A percentile compares a stretch with the other conserved stretches of the same genome.
Conservation (phyloP, 257 asterid genomes). For the Penstemon davidsonii region DNA sequence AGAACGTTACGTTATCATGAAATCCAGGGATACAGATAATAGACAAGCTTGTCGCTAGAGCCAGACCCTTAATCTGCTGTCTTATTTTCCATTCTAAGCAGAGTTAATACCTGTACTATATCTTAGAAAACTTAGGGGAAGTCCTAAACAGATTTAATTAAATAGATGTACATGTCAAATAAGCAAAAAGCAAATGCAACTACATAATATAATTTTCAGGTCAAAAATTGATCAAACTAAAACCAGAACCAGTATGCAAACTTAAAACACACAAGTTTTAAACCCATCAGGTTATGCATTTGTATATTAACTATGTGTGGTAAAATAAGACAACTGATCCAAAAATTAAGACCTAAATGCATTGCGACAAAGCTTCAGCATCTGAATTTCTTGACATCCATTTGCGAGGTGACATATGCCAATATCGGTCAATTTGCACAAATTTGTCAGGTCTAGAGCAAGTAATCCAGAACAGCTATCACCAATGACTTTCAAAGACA, state of each 20-base stretch:
- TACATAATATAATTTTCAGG: not conserved
- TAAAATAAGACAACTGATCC: conserved; percentile 5
- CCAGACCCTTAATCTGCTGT: not conserved
- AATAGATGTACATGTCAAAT: not conserved
- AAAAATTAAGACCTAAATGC: conserved; percentile 56
- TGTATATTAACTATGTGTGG: conserved; percentile 8
- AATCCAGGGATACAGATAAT: conserved; percentile 4
- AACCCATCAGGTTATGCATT: conserved; percentile 2
- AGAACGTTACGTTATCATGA: not conserved
- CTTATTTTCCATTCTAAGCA: not conserved
- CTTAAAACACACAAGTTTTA: conserved; percentile 4
- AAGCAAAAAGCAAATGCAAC: not conserved
- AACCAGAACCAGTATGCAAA: not conserved
- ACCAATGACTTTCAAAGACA: conserved; percentile 63
- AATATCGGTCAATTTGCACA: conserved; percentile 71
- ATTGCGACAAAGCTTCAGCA: conserved; percentile 64
- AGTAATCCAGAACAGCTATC: conserved; percentile 52
- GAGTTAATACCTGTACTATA: not conserved
- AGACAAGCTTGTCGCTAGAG: not conserved
- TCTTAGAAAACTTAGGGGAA: not conserved
- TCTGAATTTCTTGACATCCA: conserved; percentile 69
- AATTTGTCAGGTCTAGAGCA: conserved; percentile 62
- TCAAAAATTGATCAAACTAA: not conserved
- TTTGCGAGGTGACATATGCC: conserved; percentile 80
- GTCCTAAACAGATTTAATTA: not conserved